Evolutionary conservation across 1,284 basidiomycete species (phyloP).

Genomic region (Rhodotorula sp.): DNA sequence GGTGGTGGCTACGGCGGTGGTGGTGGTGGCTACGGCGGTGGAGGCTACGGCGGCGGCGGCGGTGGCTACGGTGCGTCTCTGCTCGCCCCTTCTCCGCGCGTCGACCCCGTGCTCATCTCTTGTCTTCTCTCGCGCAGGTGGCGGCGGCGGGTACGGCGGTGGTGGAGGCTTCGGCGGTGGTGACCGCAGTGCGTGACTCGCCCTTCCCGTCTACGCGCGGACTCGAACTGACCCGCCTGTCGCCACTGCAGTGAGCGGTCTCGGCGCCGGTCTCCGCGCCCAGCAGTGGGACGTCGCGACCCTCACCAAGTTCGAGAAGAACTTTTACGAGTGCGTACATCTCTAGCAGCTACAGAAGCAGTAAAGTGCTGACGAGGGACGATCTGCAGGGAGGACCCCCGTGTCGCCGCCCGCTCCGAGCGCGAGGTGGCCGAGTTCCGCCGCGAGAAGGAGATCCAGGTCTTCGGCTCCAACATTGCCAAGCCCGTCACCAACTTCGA

Average conservation of each 20-base stretch:
- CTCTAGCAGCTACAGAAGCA: too few relatives aligned
- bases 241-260: slow-evolving; percentile 66
- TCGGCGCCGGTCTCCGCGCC: slow-evolving; percentile 78
- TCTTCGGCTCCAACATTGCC: slow-evolving; percentile 85
- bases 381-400: slow-evolving; percentile 69
- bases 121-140: slow-evolving; percentile 12
- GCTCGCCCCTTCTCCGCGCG: not conserved
- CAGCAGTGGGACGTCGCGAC: slow-evolving; percentile 78
- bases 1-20: slow-evolving; percentile 39
- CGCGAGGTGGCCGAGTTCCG: slow-evolving; percentile 87
- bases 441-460: slow-evolving; percentile 80
- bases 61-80: slow-evolving; percentile 31
- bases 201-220: not conserved
- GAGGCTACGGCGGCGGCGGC: slow-evolving; percentile 23
- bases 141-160: slow-evolving; percentile 50
- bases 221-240: not conserved
- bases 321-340: slow-evolving; percentile 71
- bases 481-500: slow-evolving; percentile 90
- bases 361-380: too few relatives aligned
- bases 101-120: not conserved
- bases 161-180: slow-evolving; percentile 57
- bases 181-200: slow-evolving; percentile 46
- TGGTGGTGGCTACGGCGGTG: slow-evolving; percentile 34
- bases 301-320: slow-evolving; percentile 72
- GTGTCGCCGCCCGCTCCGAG: slow-evolving; percentile 75